A percentile compares a stretch with the other conserved stretches of the same genome.
Evolutionary conservation across 176 grass and related monocot species (phyloP).

Genomic region (Paspalum vaginatum): DNA sequence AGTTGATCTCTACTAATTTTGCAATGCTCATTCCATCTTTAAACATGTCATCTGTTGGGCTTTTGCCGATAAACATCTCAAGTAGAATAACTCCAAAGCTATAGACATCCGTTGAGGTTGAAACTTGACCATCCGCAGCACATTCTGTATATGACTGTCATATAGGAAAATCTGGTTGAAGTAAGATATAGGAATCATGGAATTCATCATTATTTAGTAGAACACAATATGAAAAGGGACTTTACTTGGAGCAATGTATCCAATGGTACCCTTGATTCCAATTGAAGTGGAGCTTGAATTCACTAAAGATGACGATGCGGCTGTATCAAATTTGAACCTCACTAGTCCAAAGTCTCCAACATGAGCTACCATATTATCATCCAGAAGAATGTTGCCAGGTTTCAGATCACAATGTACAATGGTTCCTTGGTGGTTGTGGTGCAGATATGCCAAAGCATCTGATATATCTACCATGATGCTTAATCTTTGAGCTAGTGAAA

Average conservation of each 20-base stretch:
- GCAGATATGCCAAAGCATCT: conserved; percentile 37
- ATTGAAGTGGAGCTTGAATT: neutral
- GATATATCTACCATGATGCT: conserved; percentile 32
- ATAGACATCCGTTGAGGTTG: conserved; percentile 17
- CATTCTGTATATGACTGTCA: conserved; percentile 5
- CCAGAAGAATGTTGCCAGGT: conserved; percentile 31
- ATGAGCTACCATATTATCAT: conserved; percentile 30
- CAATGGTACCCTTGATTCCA: neutral
- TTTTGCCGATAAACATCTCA: conserved; percentile 14
- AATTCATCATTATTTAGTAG: neutral
- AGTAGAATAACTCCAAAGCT: conserved; percentile 34
- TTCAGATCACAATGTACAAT: conserved; percentile 37
- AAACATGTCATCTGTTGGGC: conserved; percentile 37
- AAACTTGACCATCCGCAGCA: conserved; percentile 17
- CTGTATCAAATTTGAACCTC: neutral
- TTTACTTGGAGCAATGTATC: neutral
- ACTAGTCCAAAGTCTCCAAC: conserved; percentile 41
- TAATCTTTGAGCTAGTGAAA: conserved; percentile 33
- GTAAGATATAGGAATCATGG: neutral
- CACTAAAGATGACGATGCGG: too few species aligned
- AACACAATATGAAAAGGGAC: neutral
- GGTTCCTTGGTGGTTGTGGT: conserved; percentile 5
- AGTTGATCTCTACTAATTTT: neutral
- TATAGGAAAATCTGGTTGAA: neutral
- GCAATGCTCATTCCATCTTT: conserved; percentile 28